Conservation (phyloP, 768 basidiomycete genomes). For the Naganishia friedmannii region DNA sequence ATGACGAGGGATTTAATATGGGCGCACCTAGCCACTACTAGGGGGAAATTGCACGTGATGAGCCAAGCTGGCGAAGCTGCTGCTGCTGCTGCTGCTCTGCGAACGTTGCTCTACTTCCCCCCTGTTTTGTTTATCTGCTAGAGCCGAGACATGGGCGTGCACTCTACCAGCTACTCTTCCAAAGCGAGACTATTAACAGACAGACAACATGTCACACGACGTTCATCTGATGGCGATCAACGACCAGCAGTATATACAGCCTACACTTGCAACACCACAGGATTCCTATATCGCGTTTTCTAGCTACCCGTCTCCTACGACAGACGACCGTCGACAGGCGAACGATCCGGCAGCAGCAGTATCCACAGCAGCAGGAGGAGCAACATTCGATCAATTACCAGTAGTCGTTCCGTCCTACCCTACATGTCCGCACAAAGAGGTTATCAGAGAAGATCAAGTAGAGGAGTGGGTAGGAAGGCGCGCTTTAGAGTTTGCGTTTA, state of each 20-base stretch:
- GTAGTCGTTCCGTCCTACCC: neutral
- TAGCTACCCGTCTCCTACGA: neutral
- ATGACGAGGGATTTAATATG: slow-evolving; percentile 14
- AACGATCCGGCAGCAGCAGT: neutral
- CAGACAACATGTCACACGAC: too few relatives aligned
- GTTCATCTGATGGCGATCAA: neutral
- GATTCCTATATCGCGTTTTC: neutral
- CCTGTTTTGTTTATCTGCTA: neutral
- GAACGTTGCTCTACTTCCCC: neutral
- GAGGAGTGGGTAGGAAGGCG: slow-evolving; percentile 5
- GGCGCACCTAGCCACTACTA: neutral
- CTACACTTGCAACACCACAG: neutral
- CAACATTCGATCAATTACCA: neutral
- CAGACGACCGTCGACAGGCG: neutral
- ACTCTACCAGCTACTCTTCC: too few relatives aligned
- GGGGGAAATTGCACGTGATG: slow-evolving; percentile 5
- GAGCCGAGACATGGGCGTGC: slow-evolving; percentile 10
- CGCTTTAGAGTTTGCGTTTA: slow-evolving; percentile 20
- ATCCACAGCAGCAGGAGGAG: neutral
- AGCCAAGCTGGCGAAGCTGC: too few relatives aligned
- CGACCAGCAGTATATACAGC: neutral
- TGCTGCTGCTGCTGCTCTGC: too few relatives aligned
- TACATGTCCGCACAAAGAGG: slow-evolving; percentile 1
- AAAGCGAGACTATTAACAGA: too few relatives aligned
- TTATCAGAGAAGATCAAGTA: slow-evolving; percentile 5